Evolutionary conservation across 2,329 filamentous ascomycete genomes (phyloP), one percentile per base, ranked within the genome.

Genomic region (Polychaeton citri): DNA sequence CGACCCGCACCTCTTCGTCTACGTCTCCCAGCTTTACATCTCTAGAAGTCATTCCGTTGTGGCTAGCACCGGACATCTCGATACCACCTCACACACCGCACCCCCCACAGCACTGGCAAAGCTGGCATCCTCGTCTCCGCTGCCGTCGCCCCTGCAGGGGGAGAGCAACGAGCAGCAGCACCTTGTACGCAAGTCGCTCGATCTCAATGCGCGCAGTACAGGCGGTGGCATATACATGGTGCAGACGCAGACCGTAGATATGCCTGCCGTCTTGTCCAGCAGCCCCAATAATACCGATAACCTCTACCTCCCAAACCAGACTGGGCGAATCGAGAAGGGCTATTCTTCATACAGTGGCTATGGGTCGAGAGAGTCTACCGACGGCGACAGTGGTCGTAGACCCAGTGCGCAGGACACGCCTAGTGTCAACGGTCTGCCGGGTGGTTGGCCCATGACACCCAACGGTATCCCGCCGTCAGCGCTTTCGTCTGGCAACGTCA

Each of bases 261-360:
- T 72, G 69, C 66, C 68, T 55, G 63, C 63, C 45, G 60, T 66
- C 54, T 53, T 65, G 53, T 28, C 24, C 4, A 28, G 12, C 12
- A 32, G 30, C 18, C 13, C 30, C 4, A 32, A 26, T 13, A 21
- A 32, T 28, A 35, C 2, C 38, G 33, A 16, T 13, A 24, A 35
- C 35, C 35, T 32, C 35, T 33, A 34, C 36, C 32, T 34, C 34
- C 15, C 17, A 17, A 32, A 32, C 34, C 15, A 15, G 15, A 15
- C 24, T 7, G 24, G 5, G 7, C 12, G 3, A 5, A 12, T 15
- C 12, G 24, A 28, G 12, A 28, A 15, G 15, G 5, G 12, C 12
- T 28, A 28, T 15, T 28, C 24, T 5, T 15, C 12, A 12, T 28
- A 28, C 24, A 28, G 12, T 5, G 12, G 15, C 24, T 28, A 28